These are phyloP conservation scores for Puya raimondii DNA, from an alignment of 176 grass and related monocot species.

Conservation along the genomic window DNA sequence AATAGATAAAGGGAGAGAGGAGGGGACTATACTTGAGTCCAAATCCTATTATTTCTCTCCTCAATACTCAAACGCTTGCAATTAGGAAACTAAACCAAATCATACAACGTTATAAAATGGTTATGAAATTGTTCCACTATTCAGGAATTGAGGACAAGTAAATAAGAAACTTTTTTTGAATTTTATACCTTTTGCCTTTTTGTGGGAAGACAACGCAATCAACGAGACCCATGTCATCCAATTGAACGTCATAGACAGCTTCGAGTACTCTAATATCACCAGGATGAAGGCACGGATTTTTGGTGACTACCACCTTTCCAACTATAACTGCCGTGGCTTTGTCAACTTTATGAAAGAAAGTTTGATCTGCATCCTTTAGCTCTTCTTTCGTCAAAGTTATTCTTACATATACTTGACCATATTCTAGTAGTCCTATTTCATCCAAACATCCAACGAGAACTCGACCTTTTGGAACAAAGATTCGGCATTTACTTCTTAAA, in stretches of 20 bases:
- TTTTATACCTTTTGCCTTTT: slow-evolving; percentile 68
- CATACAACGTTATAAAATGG: not conserved
- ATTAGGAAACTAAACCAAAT: not conserved
- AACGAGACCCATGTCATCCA: slow-evolving; percentile 58
- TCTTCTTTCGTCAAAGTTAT: slow-evolving; percentile 73
- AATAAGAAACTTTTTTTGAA: not conserved
- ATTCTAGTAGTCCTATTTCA: slow-evolving; percentile 53
- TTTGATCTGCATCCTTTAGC: slow-evolving; percentile 32
- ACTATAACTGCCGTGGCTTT: slow-evolving; percentile 42
- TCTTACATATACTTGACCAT: slow-evolving; percentile 80
- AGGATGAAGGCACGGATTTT: slow-evolving; percentile 94
- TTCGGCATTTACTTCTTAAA: slow-evolving; percentile 69
- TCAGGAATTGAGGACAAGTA: not conserved
- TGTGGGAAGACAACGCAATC: slow-evolving; percentile 89
- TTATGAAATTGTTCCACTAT: not conserved
- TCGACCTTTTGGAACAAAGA: slow-evolving; percentile 78
- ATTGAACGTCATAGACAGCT: slow-evolving; percentile 50
- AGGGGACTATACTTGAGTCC: no score
- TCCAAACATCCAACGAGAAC: slow-evolving; percentile 94
- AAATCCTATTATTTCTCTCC: not conserved
- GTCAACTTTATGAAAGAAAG: slow-evolving; percentile 42
- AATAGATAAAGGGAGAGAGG: no score
- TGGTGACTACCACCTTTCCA: slow-evolving; percentile 65
- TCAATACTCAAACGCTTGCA: not conserved
- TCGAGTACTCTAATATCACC: slow-evolving; percentile 90